These are phyloP conservation scores for Protostelium mycophagum DNA, from an alignment of 78 protist genomes.

Conservation along the genomic window DNA sequence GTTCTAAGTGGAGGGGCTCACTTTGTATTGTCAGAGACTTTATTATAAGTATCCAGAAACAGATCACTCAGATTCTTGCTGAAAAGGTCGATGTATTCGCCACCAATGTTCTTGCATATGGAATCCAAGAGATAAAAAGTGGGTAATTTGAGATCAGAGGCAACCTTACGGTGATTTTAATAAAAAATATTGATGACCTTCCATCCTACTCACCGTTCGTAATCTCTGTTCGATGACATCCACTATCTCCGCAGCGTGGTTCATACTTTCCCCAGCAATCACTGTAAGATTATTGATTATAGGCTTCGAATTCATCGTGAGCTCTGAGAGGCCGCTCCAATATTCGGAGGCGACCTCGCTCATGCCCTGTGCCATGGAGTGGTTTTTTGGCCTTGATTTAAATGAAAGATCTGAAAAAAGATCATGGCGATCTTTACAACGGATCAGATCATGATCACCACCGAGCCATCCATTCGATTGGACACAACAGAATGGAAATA, in stretches of 20 bases:
- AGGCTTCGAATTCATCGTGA: conserved; percentile 31
- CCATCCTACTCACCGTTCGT: background rate
- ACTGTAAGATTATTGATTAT: conserved; percentile 23
- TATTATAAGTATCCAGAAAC: too few relatives aligned
- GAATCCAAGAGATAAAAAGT: conserved; percentile 17
- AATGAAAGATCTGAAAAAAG: background rate
- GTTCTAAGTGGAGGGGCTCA: too few relatives aligned
- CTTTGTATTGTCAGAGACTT: too few relatives aligned
- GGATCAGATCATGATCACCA: background rate
- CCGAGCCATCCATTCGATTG: too few relatives aligned
- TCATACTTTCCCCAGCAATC: conserved; percentile 12
- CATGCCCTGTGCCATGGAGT: background rate
- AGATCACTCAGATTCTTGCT: background rate
- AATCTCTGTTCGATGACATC: background rate
- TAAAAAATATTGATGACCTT: background rate
- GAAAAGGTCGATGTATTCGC: background rate
- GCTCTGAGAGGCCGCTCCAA: conserved; percentile 6
- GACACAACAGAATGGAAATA: background rate
- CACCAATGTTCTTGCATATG: conserved; percentile 25
- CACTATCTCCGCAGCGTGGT: conserved; percentile 1
- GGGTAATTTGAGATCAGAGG: conserved; percentile 13
- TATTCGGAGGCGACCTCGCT: background rate
- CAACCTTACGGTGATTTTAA: background rate
- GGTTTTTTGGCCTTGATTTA: too few relatives aligned
- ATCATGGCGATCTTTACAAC: background rate